A percentile compares a stretch with the other conserved stretches of the same genome.
Evolutionary conservation across 164 flowering plant genomes (phyloP).

Genomic region (Annona squamosa): DNA sequence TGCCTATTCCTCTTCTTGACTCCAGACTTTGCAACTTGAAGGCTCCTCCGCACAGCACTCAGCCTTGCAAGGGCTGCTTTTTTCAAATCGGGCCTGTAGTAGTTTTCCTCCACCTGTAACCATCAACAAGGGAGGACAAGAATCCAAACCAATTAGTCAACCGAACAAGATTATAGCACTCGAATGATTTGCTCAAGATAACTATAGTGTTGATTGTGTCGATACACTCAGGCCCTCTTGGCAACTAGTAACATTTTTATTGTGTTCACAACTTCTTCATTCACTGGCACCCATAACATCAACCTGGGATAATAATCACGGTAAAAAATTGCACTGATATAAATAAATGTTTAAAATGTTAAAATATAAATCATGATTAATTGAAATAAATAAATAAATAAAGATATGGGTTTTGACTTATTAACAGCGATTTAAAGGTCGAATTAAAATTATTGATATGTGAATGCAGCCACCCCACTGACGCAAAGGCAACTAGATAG

Average conservation of each 20-base stretch:
- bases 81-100: conserved; percentile 84
- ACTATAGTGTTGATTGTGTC: too few species aligned
- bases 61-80: conserved; percentile 82
- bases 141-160: neutral
- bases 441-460: too few species aligned
- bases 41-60: conserved; percentile 69
- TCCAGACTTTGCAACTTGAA: conserved; percentile 80
- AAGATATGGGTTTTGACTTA: too few species aligned
- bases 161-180: neutral
- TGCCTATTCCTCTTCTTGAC: conserved; percentile 87
- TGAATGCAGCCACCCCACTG: too few species aligned
- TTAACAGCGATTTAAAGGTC: too few species aligned
- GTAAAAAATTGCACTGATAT: neutral
- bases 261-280: neutral
- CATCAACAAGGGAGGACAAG: neutral
- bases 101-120: conserved; percentile 63
- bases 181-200: neutral
- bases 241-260: neutral
- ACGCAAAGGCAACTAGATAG: too few species aligned
- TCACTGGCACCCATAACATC: neutral
- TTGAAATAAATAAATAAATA: too few species aligned
- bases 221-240: too few species aligned
- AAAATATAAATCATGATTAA: too few species aligned
- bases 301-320: neutral
- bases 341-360: too few species aligned